A percentile compares a stretch with the other conserved stretches of the same genome.
phyloP scores from a whole-genome alignment of 2,329 filamentous ascomycete species.

The Fusarium piperis region DNA sequence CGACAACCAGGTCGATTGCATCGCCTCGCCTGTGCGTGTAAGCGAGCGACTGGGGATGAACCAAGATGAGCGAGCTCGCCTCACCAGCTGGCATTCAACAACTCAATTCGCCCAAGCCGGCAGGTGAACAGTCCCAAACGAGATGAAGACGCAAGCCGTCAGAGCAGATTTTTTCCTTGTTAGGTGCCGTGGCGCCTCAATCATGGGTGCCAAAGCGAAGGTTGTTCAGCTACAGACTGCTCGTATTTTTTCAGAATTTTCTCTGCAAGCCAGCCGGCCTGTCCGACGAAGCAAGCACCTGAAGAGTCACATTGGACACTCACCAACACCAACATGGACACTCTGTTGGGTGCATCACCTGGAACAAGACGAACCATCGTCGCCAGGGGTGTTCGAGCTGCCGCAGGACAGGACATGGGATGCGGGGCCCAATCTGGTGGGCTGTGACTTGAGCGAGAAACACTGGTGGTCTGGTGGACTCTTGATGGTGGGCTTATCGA shows the following conservation, averaged over 20 bases:
- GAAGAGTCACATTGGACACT: constrained; percentile 22
- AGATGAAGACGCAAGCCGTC: constrained; percentile 26
- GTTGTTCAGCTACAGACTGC: constrained; percentile 14
- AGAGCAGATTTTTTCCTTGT: constrained; percentile 17
- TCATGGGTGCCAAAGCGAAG: constrained; percentile 11
- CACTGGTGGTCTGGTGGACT: constrained; percentile 29
- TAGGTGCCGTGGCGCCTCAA: constrained; percentile 14
- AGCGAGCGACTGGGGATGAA: constrained; percentile 17
- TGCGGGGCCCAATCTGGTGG: constrained; percentile 19
- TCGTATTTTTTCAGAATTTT: neutral
- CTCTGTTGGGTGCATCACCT: constrained; percentile 17
- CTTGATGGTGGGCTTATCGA: constrained; percentile 39
- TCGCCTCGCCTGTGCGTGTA: neutral
- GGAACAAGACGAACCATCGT: constrained; percentile 32
- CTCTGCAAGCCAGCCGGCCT: constrained; percentile 2
- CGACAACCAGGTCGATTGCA: constrained; percentile 11
- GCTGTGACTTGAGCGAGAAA: constrained; percentile 15
- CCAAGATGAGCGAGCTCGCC: constrained; percentile 14
- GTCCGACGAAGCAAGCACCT: constrained; percentile 23
- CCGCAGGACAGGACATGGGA: constrained; percentile 7
- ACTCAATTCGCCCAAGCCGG: constrained; percentile 25
- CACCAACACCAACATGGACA: constrained; percentile 3
- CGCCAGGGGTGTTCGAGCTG: constrained; percentile 30
- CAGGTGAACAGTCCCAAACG: constrained; percentile 27
- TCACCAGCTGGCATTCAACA: constrained; percentile 17